Conservation (phyloP, 208 protist species). For the Wallacemonas sp. region DNA sequence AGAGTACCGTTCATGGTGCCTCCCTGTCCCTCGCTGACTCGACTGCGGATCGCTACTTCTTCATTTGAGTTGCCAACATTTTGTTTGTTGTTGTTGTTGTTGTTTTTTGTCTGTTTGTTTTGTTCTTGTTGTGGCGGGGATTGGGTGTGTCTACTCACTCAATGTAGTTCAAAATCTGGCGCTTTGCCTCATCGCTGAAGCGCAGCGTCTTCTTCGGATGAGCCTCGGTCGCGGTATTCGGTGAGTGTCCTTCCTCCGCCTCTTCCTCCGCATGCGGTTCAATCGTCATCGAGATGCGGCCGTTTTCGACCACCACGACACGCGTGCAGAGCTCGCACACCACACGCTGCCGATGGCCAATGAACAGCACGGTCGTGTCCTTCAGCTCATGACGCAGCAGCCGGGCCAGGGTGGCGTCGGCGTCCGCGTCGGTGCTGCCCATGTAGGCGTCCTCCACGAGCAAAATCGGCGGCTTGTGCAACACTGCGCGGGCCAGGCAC, state of each 20-base stretch:
- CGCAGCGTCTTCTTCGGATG: background rate
- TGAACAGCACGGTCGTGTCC: slow-evolving; percentile 93
- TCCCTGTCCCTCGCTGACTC: too few relatives aligned
- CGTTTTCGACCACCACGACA: slow-evolving; percentile 72
- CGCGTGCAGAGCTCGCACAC: slow-evolving; percentile 87
- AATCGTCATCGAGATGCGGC: slow-evolving; percentile 17
- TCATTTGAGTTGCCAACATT: too few relatives aligned
- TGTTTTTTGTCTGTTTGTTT: too few relatives aligned
- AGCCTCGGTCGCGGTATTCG: background rate
- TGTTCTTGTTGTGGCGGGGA: too few relatives aligned
- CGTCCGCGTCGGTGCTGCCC: slow-evolving; percentile 49
- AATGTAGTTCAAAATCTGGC: background rate
- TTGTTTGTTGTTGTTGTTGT: too few relatives aligned
- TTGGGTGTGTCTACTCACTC: slow-evolving; percentile 2
- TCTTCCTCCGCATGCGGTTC: background rate
- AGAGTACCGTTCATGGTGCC: too few relatives aligned
- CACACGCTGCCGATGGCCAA: slow-evolving; percentile 95
- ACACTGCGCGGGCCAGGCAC: slow-evolving; percentile 93
- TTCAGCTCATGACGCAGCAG: slow-evolving; percentile 84
- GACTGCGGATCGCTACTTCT: too few relatives aligned
- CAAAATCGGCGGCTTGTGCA: slow-evolving; percentile 85
- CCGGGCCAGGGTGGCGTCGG: slow-evolving; percentile 81
- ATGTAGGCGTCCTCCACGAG: slow-evolving; percentile 92
- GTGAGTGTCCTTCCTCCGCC: too few relatives aligned
- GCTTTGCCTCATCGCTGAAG: slow-evolving; percentile 9